Evolutionary conservation across 1,284 basidiomycete genomes (phyloP), one percentile per base, ranked within the genome.

Genomic region (Ceratobasidium sp.): DNA sequence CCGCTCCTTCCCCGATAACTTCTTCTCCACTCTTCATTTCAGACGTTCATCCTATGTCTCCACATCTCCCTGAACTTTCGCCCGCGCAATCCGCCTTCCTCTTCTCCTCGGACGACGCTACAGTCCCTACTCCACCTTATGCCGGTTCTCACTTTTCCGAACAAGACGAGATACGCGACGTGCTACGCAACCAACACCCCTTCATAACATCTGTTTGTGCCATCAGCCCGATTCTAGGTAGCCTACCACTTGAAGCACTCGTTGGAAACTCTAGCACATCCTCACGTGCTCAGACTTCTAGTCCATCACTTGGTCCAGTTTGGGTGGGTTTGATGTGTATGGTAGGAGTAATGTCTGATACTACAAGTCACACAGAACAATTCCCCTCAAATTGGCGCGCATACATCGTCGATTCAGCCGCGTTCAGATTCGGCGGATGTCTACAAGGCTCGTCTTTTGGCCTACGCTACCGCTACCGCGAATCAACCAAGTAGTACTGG

Each of bases 401-500:
- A 33, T 42, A 53, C 73, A 67, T 44, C 20, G 44, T 4, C 53
- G 18, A 26, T 55, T 13, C 23, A 56, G 18, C 73, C 39, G 12
- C 49, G 49, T 28, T 20, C 63, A 3, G 63, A 49, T 5, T 76
- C 73, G 10, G 26, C 61, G 10, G 73, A 76, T 51, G 53, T 76
- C 4, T 76, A 76, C 63, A 67, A 76, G n/a, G n/a, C 73, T 51
- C 51, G 53, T n/a, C 63, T 76, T 23, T 40, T 76, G 26, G 73
- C 73, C 10, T 76, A 76, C 26, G 73, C 73, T n/a, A 67, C 73
- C n/a, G 44, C 63, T 18, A 33, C 61, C 26, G 73, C 51, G 44
- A 63, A 76, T 58, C 73, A 67, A 18, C 51, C 56, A 33, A 76
- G 63, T 20, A 76, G 73, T 26, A 56, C 63, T 64, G n/a, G 64